Conservation (phyloP, 2,329 filamentous ascomycete species). For the Aureobasidium musti region DNA sequence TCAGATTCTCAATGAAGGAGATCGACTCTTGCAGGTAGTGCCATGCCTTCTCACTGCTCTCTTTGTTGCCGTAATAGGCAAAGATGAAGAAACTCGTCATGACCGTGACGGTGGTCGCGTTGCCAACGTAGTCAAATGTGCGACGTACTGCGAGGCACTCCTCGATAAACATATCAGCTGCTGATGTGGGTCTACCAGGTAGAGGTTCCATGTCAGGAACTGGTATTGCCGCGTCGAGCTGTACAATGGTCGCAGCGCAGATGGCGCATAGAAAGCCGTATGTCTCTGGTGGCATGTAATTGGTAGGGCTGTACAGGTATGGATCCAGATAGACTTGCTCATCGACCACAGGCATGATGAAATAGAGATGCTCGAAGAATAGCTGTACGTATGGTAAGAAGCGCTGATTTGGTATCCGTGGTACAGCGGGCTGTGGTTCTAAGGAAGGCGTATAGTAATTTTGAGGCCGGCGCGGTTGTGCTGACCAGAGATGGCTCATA, state of each 20-base stretch:
- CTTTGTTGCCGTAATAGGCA: slow-evolving; percentile 42
- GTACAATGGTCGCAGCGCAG: slow-evolving; percentile 41
- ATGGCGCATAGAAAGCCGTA: slow-evolving; percentile 42
- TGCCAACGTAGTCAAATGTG: slow-evolving; percentile 39
- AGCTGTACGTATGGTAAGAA: slow-evolving; percentile 42
- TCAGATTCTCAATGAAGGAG: slow-evolving; percentile 40
- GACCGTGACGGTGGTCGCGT: slow-evolving; percentile 37
- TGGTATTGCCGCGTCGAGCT: slow-evolving; percentile 40
- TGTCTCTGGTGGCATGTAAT: slow-evolving; percentile 36
- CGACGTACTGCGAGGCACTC: slow-evolving; percentile 41
- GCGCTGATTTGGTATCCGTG: slow-evolving; percentile 19
- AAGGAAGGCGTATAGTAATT: background rate
- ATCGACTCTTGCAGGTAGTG: slow-evolving; percentile 43
- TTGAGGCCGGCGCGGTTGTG: background rate
- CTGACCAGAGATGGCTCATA: slow-evolving; percentile 4
- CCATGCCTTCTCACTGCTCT: slow-evolving; percentile 41
- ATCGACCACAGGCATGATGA: slow-evolving; percentile 43
- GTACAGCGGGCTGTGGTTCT: slow-evolving; percentile 3
- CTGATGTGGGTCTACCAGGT: slow-evolving; percentile 35
- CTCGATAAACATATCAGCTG: slow-evolving; percentile 41
- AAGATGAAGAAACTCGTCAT: slow-evolving; percentile 44
- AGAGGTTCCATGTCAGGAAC: slow-evolving; percentile 32
- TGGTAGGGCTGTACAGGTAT: slow-evolving; percentile 35
- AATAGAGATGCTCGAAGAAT: slow-evolving; percentile 43
- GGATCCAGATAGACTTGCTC: slow-evolving; percentile 38